Base-by-base conservation (phyloP, 345 rosid genomes). In the Kandelia obovata region DNA sequence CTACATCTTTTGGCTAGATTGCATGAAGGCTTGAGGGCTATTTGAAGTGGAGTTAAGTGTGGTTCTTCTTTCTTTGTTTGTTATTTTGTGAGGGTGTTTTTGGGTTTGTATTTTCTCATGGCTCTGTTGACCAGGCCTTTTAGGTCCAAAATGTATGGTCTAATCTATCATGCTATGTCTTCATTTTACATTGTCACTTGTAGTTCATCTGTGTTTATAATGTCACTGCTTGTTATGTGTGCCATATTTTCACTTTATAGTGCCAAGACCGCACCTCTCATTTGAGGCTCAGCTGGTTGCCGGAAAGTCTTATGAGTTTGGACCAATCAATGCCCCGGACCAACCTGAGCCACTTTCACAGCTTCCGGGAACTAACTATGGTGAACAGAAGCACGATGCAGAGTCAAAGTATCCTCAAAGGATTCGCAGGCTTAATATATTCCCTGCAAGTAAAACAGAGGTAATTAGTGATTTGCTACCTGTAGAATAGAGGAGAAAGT, bases 251-350 rank as follows among this genome's bases (percentile, higher is more conserved):
- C 11, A 15, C 68, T 77, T 84, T 68, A 70, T 79, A 96, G 99
- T 96, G 65, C 97, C 98, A 53, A 88, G 94, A 77, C 97, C 97
- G 71, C 99, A 96, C 75, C 96, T 96, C 62, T 85, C 92, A 32
- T 96, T 96, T 61, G 99, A 96, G 84, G 98, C 99, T 73, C 98
- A 95, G 86, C 89, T 90, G 76, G 97, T 96, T 75, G 89, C 91
- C 78, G 99, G 99, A 72, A 96, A 88, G 77, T 87, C 92, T 76
- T 92, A 88, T 73, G 96, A 92, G 60, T 71, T 92, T 71, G 82
- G 83, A 35, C 85, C 91, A 31, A 67, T 92, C 61, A 89, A 85
- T 82, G 81, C 92, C 70, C 91, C 86, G 60, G 92, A 88, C 76
- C 97, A 84, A 66, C 98, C 94, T 0, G 79, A 78, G 73, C 81